Evolutionary conservation across 2,329 filamentous ascomycete genomes (phyloP).

Genomic region (Claviceps sp.): DNA sequence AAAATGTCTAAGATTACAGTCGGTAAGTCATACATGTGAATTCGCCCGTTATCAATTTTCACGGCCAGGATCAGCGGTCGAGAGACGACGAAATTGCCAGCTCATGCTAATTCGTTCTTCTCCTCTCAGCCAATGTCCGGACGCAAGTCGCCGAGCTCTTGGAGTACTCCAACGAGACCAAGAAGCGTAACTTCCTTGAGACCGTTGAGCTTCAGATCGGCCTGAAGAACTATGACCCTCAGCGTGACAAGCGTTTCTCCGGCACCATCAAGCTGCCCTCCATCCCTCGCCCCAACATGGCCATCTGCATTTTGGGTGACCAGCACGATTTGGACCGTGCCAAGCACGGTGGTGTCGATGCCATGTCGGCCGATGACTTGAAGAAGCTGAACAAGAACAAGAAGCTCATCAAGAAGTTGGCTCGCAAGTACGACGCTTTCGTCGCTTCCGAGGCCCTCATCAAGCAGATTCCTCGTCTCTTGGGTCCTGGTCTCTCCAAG

Average conservation of each 20-base stretch:
- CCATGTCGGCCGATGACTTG: conserved; percentile 96
- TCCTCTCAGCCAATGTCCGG: conserved; percentile 66
- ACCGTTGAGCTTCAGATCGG: conserved; percentile 86
- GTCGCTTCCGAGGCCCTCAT: conserved; percentile 93
- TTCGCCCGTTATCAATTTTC: not conserved
- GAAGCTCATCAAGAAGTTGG: conserved; percentile 99
- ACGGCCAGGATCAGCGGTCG: not conserved
- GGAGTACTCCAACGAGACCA: conserved; percentile 84
- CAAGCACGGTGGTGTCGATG: conserved; percentile 96
- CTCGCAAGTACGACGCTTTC: conserved; percentile 99
- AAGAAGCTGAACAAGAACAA: conserved; percentile 99
- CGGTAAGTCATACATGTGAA: conserved; percentile 28
- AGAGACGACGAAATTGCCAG: not conserved
- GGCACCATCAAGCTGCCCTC: conserved; percentile 93
- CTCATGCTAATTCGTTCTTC: conserved; percentile 16
- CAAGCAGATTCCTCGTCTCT: conserved; percentile 99
- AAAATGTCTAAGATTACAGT: conserved; percentile 80
- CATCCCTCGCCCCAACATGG: conserved; percentile 84
- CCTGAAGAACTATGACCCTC: conserved; percentile 96
- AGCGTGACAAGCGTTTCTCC: conserved; percentile 99
- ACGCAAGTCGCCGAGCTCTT: conserved; percentile 86
- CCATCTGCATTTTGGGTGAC: conserved; percentile 61
- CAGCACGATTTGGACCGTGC: conserved; percentile 99
- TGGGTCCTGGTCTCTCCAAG: conserved; percentile 97
- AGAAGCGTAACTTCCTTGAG: conserved; percentile 98